Conservation (phyloP, 306 rosid genomes). For the Pyrus pyrifolia region DNA sequence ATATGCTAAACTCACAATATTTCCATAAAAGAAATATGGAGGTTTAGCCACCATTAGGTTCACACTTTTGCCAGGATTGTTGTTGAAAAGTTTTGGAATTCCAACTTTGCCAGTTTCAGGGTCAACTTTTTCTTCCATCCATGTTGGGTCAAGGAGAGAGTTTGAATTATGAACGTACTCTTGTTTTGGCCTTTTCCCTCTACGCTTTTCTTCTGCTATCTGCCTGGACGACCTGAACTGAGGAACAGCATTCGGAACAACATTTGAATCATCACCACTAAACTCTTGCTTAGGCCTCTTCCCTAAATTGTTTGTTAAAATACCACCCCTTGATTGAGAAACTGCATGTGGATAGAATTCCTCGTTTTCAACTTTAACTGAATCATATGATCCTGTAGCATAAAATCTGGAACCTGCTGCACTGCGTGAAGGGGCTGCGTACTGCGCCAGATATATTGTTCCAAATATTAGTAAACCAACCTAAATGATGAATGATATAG, state of each 20-base stretch:
- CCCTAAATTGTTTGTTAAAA: neutral
- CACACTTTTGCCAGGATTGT: constrained; percentile 37
- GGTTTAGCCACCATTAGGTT: constrained; percentile 39
- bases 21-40: constrained; percentile 84
- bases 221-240: constrained; percentile 19
- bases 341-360: constrained; percentile 11
- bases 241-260: constrained; percentile 23
- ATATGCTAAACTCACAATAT: constrained; percentile 35
- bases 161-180: constrained; percentile 42
- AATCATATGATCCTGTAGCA: constrained; percentile 22
- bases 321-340: constrained; percentile 7
- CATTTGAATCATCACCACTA: neutral
- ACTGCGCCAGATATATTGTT: constrained; percentile 31
- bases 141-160: constrained; percentile 27
- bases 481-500: neutral
- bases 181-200: constrained; percentile 55
- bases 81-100: constrained; percentile 26
- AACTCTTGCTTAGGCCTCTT: constrained; percentile 24
- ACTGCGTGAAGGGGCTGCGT: constrained; percentile 1
- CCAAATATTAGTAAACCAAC: constrained; percentile 14
- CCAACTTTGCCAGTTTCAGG: constrained; percentile 16
- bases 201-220: constrained; percentile 25
- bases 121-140: constrained; percentile 57
- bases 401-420: constrained; percentile 6
- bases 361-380: constrained; percentile 45